These are phyloP conservation scores for Hemileia vastatrix DNA, from an alignment of 1,284 basidiomycete genomes.

Conservation along the genomic window DNA sequence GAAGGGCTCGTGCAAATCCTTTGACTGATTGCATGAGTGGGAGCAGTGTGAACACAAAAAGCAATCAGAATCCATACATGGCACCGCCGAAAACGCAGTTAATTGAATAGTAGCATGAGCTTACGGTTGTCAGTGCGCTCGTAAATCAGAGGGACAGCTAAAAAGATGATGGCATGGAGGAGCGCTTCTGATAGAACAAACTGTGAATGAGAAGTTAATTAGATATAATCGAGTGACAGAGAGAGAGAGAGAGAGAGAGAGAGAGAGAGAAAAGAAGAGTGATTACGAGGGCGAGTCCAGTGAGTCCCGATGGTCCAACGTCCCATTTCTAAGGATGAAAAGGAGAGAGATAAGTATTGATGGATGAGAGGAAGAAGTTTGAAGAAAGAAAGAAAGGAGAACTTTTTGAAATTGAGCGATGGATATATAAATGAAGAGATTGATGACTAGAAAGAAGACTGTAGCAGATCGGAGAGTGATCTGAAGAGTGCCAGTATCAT, in stretches of 20 bases:
- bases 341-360: too few relatives aligned
- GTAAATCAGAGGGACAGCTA: conserved; percentile 20
- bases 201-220: neutral
- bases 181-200: conserved; percentile 16
- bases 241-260: neutral
- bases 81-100: too few relatives aligned
- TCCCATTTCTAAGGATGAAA: conserved; percentile 20
- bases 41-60: conserved; percentile 18
- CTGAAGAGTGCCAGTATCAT: conserved; percentile 13
- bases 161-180: conserved; percentile 14
- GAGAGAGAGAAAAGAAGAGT: neutral
- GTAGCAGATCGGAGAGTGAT: conserved; percentile 6
- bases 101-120: neutral
- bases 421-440: conserved; percentile 29
- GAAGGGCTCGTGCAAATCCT: conserved; percentile 27
- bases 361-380: conserved; percentile 7
- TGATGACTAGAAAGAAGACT: conserved; percentile 23
- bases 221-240: neutral
- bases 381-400: neutral
- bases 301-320: conserved; percentile 19
- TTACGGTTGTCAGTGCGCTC: conserved; percentile 20
- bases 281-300: conserved; percentile 13
- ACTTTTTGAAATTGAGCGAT: conserved; percentile 30
- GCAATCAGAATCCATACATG: conserved; percentile 12
- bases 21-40: conserved; percentile 21